These are phyloP conservation scores for Metarhizium rileyi DNA, from an alignment of 2,329 filamentous ascomycete genomes.

Conservation along the genomic window DNA sequence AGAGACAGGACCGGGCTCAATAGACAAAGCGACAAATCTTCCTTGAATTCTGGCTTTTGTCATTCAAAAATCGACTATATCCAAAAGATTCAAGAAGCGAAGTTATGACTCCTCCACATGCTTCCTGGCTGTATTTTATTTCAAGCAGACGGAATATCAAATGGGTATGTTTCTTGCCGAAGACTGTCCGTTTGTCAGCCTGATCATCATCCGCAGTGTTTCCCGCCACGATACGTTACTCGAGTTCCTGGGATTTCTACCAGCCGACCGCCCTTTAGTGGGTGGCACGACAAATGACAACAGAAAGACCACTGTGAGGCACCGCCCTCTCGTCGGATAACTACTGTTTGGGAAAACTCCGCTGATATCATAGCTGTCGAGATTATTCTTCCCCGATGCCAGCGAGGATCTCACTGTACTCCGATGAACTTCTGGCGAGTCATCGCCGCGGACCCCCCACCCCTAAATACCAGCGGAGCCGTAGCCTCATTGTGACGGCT, in stretches of 20 bases:
- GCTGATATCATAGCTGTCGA: conserved; percentile 31
- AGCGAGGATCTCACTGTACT: conserved; percentile 30
- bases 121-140: conserved; percentile 6
- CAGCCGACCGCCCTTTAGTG: conserved; percentile 35
- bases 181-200: too few relatives aligned
- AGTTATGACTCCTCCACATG: conserved; percentile 3
- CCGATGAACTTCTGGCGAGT: conserved; percentile 12
- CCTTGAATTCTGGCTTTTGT: too few relatives aligned
- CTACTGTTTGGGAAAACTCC: conserved; percentile 43
- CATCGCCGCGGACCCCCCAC: too few relatives aligned
- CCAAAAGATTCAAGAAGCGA: too few relatives aligned
- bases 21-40: too few relatives aligned
- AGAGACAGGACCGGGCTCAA: too few relatives aligned
- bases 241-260: conserved; percentile 31
- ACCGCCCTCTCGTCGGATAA: conserved; percentile 38
- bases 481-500: too few relatives aligned
- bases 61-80: too few relatives aligned
- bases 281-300: conserved; percentile 36
- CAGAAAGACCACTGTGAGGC: conserved; percentile 42
- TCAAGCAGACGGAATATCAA: conserved; percentile 5
- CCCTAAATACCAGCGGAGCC: too few relatives aligned
- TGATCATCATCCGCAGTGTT: too few relatives aligned
- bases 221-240: conserved; percentile 5
- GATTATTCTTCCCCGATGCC: conserved; percentile 36
- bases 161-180: conserved; percentile 10